Evolutionary conservation across 208 protist genomes (phyloP), one percentile per base, ranked within the genome.

Genomic region (Acanthamoeba triangularis): DNA sequence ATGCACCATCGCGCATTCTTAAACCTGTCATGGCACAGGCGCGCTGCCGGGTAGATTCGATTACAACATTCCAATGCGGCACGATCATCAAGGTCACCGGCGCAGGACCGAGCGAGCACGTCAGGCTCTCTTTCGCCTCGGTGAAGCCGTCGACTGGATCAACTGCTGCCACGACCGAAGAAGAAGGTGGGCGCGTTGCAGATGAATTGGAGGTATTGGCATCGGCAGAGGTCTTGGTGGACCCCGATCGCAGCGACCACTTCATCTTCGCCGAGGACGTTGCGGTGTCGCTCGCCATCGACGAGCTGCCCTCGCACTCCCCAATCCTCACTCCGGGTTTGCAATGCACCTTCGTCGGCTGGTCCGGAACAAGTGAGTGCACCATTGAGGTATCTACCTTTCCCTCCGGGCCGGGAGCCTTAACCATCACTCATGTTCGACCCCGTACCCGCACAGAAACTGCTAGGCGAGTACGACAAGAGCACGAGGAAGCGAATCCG

Each of bases 391-490:
- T 76, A 44, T 8, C 20, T 5, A 35, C 65, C 23, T 6, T 65
- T 28, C 59, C 59, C 25, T 18, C 23, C 7, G 1, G 1, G 7
- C 59, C 16, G 1, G 59, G 1, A 74, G 11, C 30, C 65, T 74
- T 10, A 3, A 7, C n/a, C 65, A 61, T 61, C 56, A 13, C 56
- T 61, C 2, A 61, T 1, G 2, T 3, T 13, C 1, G 56, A 25
- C 20, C 56, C n/a, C n/a, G n/a, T n/a, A n/a, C n/a, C n/a, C n/a
- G n/a, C n/a, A 61, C 65, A 76, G 67, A 76, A 76, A 76, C 67
- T 76, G 67, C 35, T 76, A 30, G 67, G 67, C 28, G 67, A 76
- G 67, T 76, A 44, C 67, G 67, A 76, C 67, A 44, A 25, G 28
- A 16, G 5, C 13, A 76, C 67, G 67, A 8, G 10, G 23, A 67